phyloP scores from a whole-genome alignment of 1,284 basidiomycete genomes.

The Cutaneotrichosporon cavernicola region DNA sequence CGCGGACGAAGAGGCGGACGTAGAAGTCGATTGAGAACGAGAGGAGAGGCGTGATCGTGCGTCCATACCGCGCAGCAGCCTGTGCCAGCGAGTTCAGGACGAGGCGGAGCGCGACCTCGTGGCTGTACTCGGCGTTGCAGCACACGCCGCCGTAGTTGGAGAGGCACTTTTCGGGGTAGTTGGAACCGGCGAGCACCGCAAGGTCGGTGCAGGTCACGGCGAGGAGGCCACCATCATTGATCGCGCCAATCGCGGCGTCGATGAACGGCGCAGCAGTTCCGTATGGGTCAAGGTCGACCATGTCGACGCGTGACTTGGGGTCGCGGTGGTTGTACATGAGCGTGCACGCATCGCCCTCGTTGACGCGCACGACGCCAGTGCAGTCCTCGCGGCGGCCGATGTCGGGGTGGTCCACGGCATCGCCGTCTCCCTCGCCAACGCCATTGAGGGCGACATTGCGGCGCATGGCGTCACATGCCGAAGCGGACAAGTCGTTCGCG shows the following conservation, averaged over 20 bases:
- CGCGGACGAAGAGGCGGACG: conserved; percentile 83
- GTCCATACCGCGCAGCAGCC: conserved; percentile 86
- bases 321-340: conserved; percentile 86
- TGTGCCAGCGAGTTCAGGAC: conserved; percentile 82
- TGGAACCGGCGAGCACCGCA: conserved; percentile 86
- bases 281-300: conserved; percentile 96
- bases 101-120: conserved; percentile 86
- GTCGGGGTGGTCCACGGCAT: conserved; percentile 27
- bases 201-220: conserved; percentile 97
- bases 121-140: conserved; percentile 87
- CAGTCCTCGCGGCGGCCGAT: conserved; percentile 46
- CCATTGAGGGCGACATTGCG: conserved; percentile 87
- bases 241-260: conserved; percentile 89
- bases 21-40: conserved; percentile 98
- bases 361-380: conserved; percentile 69
- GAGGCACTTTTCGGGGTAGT: conserved; percentile 96
- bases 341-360: conserved; percentile 88
- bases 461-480: conserved; percentile 82
- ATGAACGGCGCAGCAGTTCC: conserved; percentile 96
- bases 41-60: conserved; percentile 85
- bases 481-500: conserved; percentile 86
- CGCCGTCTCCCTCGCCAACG: conserved; percentile 56
- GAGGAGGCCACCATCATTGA: conserved; percentile 86
- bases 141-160: conserved; percentile 95
- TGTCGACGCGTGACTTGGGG: conserved; percentile 75